These are phyloP conservation scores for Coemansia sp. DNA, from an alignment of 192 early-diverging fungal genomes.

Conservation along the genomic window DNA sequence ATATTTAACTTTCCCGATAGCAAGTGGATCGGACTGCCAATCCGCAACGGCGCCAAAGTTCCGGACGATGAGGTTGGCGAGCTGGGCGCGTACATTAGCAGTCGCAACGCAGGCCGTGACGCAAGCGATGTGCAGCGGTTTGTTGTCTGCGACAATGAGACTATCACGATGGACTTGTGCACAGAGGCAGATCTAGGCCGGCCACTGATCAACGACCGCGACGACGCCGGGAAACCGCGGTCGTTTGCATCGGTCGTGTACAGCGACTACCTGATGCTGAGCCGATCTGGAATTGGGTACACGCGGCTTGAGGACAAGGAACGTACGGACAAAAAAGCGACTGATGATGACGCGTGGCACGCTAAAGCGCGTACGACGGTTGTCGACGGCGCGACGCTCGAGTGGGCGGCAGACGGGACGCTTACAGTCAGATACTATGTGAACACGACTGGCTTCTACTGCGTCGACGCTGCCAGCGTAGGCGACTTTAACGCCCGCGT, in stretches of 20 bases:
- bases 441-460: conserved; percentile 82
- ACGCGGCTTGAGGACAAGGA: conserved; percentile 34
- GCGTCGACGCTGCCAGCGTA: conserved; percentile 55
- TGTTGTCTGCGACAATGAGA: conserved; percentile 56
- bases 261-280: conserved; percentile 50
- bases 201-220: conserved; percentile 58
- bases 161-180: conserved; percentile 59
- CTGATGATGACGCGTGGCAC: conserved; percentile 30
- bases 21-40: conserved; percentile 35
- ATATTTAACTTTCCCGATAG: conserved; percentile 45
- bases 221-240: conserved; percentile 33
- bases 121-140: conserved; percentile 28
- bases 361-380: conserved; percentile 23
- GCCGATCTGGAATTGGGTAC: conserved; percentile 35
- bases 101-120: conserved; percentile 5
- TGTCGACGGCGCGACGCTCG: conserved; percentile 47
- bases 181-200: conserved; percentile 53
- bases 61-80: conserved; percentile 34
- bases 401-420: conserved; percentile 37
- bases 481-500: conserved; percentile 60
- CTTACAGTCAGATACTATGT: conserved; percentile 63
- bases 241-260: conserved; percentile 39
- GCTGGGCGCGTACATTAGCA: conserved; percentile 19
- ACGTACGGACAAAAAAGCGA: conserved; percentile 14
- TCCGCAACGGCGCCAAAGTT: conserved; percentile 34